phyloP scores from a whole-genome alignment of 805 yeast genomes.

The Kluyveromyces dobzhanskii region DNA sequence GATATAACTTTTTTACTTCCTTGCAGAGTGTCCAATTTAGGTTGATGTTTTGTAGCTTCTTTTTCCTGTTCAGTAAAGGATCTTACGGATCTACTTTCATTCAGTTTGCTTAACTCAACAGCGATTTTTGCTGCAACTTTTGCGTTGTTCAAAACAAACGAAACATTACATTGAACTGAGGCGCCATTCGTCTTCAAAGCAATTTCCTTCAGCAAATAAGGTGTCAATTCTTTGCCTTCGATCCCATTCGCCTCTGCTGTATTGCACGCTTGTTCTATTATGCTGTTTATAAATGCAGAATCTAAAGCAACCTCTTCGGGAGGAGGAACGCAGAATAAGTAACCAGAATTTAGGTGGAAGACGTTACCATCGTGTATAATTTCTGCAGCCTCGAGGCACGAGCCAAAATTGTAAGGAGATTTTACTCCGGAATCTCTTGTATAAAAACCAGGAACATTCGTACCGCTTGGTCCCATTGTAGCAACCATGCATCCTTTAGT shows the following conservation, averaged over 20 bases:
- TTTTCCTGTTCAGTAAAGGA: neutral
- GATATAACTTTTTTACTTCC: neutral
- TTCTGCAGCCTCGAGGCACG: slow-evolving; percentile 51
- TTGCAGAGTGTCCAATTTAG: neutral
- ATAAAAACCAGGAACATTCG: slow-evolving; percentile 73
- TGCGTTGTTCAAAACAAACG: slow-evolving; percentile 74
- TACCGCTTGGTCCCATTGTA: slow-evolving; percentile 47
- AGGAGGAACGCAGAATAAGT: slow-evolving; percentile 75
- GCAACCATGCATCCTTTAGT: slow-evolving; percentile 86
- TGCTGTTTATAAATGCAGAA: slow-evolving; percentile 39
- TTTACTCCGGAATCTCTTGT: slow-evolving; percentile 63
- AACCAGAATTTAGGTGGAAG: slow-evolving; percentile 57
- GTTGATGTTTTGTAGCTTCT: neutral
- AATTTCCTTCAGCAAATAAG: slow-evolving; percentile 59
- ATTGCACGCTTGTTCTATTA: slow-evolving; percentile 49
- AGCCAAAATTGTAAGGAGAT: slow-evolving; percentile 59
- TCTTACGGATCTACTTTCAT: neutral
- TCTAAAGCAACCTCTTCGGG: slow-evolving; percentile 56
- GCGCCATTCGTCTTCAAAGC: slow-evolving; percentile 61
- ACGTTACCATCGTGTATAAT: slow-evolving; percentile 41
- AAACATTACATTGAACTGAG: slow-evolving; percentile 62
- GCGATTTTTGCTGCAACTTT: slow-evolving; percentile 62
- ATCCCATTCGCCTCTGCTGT: slow-evolving; percentile 49
- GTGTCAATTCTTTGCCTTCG: slow-evolving; percentile 70
- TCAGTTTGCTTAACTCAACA: slow-evolving; percentile 31